Conservation (phyloP, 1,284 basidiomycete genomes). For the Stereum hirsutum region DNA sequence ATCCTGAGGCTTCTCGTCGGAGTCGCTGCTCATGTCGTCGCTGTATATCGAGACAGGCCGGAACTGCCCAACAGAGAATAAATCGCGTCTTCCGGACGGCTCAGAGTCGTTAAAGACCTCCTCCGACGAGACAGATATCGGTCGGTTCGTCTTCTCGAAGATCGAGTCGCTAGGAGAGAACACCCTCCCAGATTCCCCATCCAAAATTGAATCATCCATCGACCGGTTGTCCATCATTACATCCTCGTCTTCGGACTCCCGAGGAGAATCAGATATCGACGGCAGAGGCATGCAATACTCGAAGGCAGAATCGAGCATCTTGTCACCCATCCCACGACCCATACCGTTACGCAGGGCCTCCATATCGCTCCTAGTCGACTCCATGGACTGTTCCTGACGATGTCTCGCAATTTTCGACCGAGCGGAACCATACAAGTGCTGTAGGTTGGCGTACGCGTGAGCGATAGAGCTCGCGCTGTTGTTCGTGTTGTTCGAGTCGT, state of each 20-base stretch:
- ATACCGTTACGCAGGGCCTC: slow-evolving; percentile 42
- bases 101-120: slow-evolving; percentile 57
- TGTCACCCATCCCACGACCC: slow-evolving; percentile 76
- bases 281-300: slow-evolving; percentile 51
- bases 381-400: slow-evolving; percentile 47
- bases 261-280: slow-evolving; percentile 63
- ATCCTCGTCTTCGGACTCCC: slow-evolving; percentile 28
- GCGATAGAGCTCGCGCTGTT: slow-evolving; percentile 45
- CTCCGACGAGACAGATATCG: slow-evolving; percentile 43
- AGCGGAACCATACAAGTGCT: slow-evolving; percentile 37
- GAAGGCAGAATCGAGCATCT: slow-evolving; percentile 71
- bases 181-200: slow-evolving; percentile 28
- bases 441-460: slow-evolving; percentile 41
- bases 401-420: slow-evolving; percentile 30
- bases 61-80: slow-evolving; percentile 19
- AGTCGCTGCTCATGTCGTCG: slow-evolving; percentile 32
- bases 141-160: slow-evolving; percentile 52
- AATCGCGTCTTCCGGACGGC: slow-evolving; percentile 19
- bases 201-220: slow-evolving; percentile 58
- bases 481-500: slow-evolving; percentile 38
- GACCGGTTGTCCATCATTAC: slow-evolving; percentile 17
- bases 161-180: slow-evolving; percentile 41
- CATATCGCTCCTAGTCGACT: slow-evolving; percentile 59
- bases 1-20: slow-evolving; percentile 47
- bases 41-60: slow-evolving; percentile 60